Base-by-base conservation (phyloP, 352 stramenopile genomes). In the Salisapilia sapeloensis region DNA sequence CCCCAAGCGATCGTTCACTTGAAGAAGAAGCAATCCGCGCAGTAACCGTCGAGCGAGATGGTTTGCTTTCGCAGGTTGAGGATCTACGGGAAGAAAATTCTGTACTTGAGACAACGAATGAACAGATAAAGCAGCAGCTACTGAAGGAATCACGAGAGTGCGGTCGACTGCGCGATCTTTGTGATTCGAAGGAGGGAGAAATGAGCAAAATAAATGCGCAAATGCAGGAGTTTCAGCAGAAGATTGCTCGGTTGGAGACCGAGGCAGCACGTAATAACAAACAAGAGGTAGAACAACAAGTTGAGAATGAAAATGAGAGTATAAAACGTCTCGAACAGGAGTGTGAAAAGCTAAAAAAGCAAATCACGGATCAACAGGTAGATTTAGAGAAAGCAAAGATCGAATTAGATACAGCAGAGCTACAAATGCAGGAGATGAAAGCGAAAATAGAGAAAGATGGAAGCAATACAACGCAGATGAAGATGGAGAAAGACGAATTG, bases 111-210 rank as follows among this genome's bases (percentile, higher is more conserved):
- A 49, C 38, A 35, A 56, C 43, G 6, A 62, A 60, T 18, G 18
- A 20, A 5, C 50, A 66, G 23, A 40, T 60, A 15, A 65, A 69
- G 22, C 48, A 66, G 18, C 50, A 66, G 15, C 29, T 72, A 7
- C 11, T 42, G 16, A 60, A 60, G 25, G 59, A 70, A 24, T 55
- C 44, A n/a, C n/a, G n/a, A n/a, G n/a, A n/a, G n/a, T n/a, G n/a
- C n/a, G n/a, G n/a, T n/a, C n/a, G n/a, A n/a, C n/a, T n/a, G n/a
- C n/a, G n/a, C n/a, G n/a, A n/a, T n/a, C n/a, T n/a, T n/a, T n/a
- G n/a, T n/a, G n/a, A n/a, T n/a, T n/a, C n/a, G n/a, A n/a, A n/a
- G n/a, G n/a, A n/a, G n/a, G n/a, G n/a, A n/a, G n/a, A 12, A 57
- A 60, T 8, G 53, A 65, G 18, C 60, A 66, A 35, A 60, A 61